Conservation (phyloP, 345 rosid genomes). For the Euphorbia tirucalli region DNA sequence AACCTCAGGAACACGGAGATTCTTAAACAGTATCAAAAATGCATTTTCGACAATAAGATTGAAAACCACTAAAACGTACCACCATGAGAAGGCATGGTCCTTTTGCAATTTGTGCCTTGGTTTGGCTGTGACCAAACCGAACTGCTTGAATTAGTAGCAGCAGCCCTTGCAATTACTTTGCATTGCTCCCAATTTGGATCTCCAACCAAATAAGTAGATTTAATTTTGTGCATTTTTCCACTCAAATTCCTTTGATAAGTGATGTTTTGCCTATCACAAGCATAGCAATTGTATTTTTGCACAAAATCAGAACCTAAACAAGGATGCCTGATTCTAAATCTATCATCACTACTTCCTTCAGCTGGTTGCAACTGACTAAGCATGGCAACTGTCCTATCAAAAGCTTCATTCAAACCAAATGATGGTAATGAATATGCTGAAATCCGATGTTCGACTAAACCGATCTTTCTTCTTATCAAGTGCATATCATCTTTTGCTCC, state of each 20-base stretch:
- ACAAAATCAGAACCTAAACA: constrained; percentile 43
- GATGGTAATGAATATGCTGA: constrained; percentile 46
- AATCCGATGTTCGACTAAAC: constrained; percentile 31
- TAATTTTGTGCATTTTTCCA: constrained; percentile 4
- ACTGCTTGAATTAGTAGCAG: constrained; percentile 43
- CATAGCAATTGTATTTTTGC: constrained; percentile 43
- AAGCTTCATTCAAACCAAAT: constrained; percentile 57
- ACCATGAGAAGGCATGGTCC: constrained; percentile 17
- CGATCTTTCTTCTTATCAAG: constrained; percentile 38
- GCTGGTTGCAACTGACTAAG: constrained; percentile 23
- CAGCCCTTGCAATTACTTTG: constrained; percentile 42
- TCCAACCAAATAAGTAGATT: constrained; percentile 34
- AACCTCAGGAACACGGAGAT: not conserved
- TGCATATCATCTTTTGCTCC: constrained; percentile 19
- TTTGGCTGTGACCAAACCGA: constrained; percentile 20
- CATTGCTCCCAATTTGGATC: constrained; percentile 53
- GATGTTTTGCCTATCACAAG: constrained; percentile 20
- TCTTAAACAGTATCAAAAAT: not conserved
- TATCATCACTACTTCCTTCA: constrained; percentile 15
- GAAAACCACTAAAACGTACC: constrained; percentile 26
- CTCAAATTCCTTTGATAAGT: constrained; percentile 14
- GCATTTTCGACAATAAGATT: not conserved
- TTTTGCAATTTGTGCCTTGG: constrained; percentile 29
- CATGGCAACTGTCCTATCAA: constrained; percentile 50
- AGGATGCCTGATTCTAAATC: constrained; percentile 44